Evolutionary conservation across 2,329 filamentous ascomycete genomes (phyloP).

Genomic region (Stemphylium beticola): DNA sequence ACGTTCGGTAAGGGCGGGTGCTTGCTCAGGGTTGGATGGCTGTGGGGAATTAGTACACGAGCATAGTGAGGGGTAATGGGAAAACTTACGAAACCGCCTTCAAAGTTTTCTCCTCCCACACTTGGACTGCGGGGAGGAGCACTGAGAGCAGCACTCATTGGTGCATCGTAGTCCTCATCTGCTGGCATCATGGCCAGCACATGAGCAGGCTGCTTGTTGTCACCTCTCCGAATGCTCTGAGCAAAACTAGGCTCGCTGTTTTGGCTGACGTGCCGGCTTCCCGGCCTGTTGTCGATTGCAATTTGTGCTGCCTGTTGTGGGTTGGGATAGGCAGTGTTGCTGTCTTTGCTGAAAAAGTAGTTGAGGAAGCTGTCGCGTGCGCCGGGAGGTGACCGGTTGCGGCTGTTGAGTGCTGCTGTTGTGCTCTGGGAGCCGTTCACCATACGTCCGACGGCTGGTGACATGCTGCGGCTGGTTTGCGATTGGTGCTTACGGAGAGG

Average conservation of each 20-base stretch:
- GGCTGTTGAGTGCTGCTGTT: conserved; percentile 68
- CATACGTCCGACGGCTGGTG: conserved; percentile 71
- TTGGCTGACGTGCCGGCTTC: conserved; percentile 75
- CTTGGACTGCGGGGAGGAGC: conserved; percentile 12
- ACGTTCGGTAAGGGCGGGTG: conserved; percentile 90
- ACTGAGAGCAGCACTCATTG: conserved; percentile 38
- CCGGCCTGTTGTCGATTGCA: conserved; percentile 46
- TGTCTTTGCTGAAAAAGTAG: conserved; percentile 99
- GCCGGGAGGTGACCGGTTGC: conserved; percentile 65
- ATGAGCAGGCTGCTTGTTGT: conserved; percentile 59
- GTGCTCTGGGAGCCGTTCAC: conserved; percentile 67
- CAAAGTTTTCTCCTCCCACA: conserved; percentile 39
- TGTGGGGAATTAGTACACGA: conserved; percentile 31
- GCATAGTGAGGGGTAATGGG: background rate
- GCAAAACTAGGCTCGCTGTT: conserved; percentile 80
- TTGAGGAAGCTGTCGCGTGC: conserved; percentile 92
- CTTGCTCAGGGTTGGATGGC: conserved; percentile 59
- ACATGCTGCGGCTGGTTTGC: conserved; percentile 77
- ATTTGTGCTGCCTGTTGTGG: conserved; percentile 52
- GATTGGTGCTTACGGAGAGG: conserved; percentile 66
- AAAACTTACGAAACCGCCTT: conserved; percentile 66
- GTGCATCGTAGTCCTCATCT: conserved; percentile 53
- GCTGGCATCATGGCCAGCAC: conserved; percentile 49
- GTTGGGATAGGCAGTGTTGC: conserved; percentile 56
- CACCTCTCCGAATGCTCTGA: conserved; percentile 78